phyloP scores from a whole-genome alignment of 2,329 filamentous ascomycete genomes.

The Amphichorda felina region DNA sequence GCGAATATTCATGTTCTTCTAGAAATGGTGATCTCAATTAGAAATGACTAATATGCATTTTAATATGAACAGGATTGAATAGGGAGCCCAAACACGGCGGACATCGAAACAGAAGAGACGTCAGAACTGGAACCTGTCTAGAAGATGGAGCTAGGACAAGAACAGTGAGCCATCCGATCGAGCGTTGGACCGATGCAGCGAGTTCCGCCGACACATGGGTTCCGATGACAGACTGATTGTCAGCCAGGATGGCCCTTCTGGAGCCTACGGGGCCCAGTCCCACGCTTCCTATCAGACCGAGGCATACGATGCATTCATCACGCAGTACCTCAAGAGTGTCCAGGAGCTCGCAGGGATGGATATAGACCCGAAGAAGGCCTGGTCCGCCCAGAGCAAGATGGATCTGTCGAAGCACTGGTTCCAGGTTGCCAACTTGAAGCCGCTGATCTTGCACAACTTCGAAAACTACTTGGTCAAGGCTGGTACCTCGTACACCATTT shows the following conservation, averaged over 20 bases:
- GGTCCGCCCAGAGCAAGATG: too few relatives aligned
- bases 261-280: background rate
- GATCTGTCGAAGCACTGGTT: too few relatives aligned
- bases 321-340: background rate
- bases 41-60: too few relatives aligned
- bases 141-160: too few relatives aligned
- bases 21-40: too few relatives aligned
- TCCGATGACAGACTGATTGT: background rate
- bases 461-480: constrained; percentile 4
- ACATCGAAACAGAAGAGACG: too few relatives aligned
- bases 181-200: constrained; percentile 4
- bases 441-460: constrained; percentile 2
- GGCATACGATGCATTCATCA: background rate
- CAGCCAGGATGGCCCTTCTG: background rate
- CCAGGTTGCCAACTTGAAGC: too few relatives aligned
- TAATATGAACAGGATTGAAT: too few relatives aligned
- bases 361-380: background rate
- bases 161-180: too few relatives aligned
- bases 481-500: constrained; percentile 7
- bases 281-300: constrained; percentile 1
- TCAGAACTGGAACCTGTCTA: too few relatives aligned
- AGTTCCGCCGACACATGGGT: constrained; percentile 7
- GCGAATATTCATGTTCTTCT: too few relatives aligned
- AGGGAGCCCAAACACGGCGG: too few relatives aligned
- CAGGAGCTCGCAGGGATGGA: background rate